Conservation (phyloP, 2,329 filamentous ascomycete species). For the Pseudogymnoascus sp. region DNA sequence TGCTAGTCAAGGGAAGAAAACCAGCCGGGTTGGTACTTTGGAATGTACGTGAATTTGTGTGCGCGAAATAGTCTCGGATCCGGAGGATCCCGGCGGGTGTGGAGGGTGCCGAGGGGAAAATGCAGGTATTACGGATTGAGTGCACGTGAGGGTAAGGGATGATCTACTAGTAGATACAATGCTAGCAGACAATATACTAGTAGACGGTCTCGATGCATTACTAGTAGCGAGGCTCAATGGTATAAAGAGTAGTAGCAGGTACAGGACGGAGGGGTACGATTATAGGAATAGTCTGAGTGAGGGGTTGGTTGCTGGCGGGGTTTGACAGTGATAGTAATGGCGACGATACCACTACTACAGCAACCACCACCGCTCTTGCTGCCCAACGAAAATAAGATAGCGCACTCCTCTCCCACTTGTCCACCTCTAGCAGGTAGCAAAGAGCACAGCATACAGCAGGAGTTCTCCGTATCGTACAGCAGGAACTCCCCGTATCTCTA, state of each 20-base stretch:
- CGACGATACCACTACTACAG: not conserved
- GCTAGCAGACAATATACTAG: too few species aligned
- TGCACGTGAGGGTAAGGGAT: not conserved
- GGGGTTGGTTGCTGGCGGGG: not conserved
- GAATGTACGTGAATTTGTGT: not conserved
- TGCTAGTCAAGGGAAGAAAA: not conserved
- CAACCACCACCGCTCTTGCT: not conserved
- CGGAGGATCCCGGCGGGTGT: not conserved
- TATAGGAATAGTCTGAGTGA: not conserved
- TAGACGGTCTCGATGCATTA: too few species aligned
- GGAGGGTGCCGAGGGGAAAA: not conserved
- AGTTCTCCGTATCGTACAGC: not conserved
- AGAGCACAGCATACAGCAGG: not conserved
- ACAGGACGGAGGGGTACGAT: too few species aligned
- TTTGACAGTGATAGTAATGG: not conserved
- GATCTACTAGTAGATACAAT: not conserved
- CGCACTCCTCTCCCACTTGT: not conserved
- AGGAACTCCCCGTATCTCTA: not conserved
- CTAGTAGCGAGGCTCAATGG: too few species aligned
- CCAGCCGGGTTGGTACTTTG: not conserved
- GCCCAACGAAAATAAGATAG: conserved; percentile 9
- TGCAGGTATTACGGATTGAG: not conserved
- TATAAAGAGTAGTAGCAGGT: not conserved
- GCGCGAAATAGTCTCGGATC: not conserved
- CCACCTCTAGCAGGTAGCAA: not conserved